Base-by-base conservation (phyloP, 2,329 filamentous ascomycete species). In the Fusarium avenaceum region DNA sequence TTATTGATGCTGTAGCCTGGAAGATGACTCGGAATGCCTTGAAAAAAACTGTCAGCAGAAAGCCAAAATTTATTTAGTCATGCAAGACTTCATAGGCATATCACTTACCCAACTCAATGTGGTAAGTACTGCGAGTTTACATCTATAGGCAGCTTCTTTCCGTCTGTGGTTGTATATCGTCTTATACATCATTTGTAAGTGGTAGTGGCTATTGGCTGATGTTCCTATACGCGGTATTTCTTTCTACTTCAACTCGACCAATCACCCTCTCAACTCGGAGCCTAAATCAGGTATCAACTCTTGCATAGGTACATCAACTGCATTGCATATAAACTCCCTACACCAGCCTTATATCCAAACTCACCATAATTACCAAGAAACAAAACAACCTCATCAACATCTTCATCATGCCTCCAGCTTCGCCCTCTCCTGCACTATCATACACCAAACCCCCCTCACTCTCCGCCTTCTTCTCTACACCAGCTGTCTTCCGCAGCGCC, bases 361-460 rank as follows among this genome's bases (percentile, higher is more conserved):
- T 11, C 6, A 28, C 33, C 13, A 8, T 7, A 39, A 19, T 15
- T 28, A 22, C 17, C 8, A 26, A 46, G 6, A 42, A 10, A 20
- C 17, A 28, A n/a, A 15, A 26, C 26, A 17, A n/a, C 6, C 35
- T 50, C 24, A 40, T 10, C 24, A 39, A 9, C 6, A 14, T 15
- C 17, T 24, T 30, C 43, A 43, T 11, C 46, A 66, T 63, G 64
- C 28, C 52, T 32, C 24, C 54, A 26, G 11, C 20, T 14, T 38
- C 60, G 39, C 58, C 53, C n/a, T 47, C 58, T 2, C 67, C 63
- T 6, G 52, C 67, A 42, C 58, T 54, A 42, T 56, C 65, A 4
- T 74, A 69, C 46, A 64, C 65, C 22, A 52, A 51, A 32, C 48
- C 63, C 33, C 24, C 69, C n/a, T 49, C 71, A 11, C 61, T 75